Conservation (phyloP, 2,329 filamentous ascomycete genomes). For the Cladorrhinum sp. region DNA sequence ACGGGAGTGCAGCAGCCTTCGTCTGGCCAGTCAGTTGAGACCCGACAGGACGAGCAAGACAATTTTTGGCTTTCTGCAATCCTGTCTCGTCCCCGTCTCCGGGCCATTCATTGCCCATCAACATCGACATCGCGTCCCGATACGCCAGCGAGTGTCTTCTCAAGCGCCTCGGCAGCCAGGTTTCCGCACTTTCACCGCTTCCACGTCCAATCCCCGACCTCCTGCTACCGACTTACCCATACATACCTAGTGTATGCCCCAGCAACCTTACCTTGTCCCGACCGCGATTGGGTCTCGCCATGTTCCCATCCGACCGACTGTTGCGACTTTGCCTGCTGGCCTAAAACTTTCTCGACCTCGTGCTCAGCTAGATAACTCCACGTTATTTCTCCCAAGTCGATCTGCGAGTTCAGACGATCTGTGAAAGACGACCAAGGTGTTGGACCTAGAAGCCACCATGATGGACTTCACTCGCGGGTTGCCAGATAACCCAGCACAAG, state of each 20-base stretch:
- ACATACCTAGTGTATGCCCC: conserved; percentile 1
- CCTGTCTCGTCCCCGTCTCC: neutral
- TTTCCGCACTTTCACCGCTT: conserved; percentile 10
- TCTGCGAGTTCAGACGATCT: neutral
- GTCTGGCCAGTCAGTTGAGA: neutral
- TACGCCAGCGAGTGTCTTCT: conserved; percentile 8
- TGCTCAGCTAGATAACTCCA: neutral
- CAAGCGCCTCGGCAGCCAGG: conserved; percentile 11
- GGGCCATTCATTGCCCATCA: conserved; percentile 1
- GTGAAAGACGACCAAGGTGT: conserved; percentile 2
- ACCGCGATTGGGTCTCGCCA: conserved; percentile 23
- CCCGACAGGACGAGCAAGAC: conserved; percentile 6
- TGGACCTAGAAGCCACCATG: conserved; percentile 22
- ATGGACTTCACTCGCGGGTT: conserved; percentile 33
- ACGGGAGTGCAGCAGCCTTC: conserved; percentile 19
- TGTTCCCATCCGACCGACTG: conserved; percentile 23
- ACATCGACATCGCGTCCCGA: neutral
- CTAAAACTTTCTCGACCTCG: neutral
- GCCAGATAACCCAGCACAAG: conserved; percentile 37
- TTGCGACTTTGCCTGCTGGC: conserved; percentile 18
- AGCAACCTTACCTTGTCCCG: conserved; percentile 8
- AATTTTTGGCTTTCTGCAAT: conserved; percentile 17
- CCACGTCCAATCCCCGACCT: neutral
- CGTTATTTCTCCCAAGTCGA: neutral
- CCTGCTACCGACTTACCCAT: conserved; percentile 1